Evolutionary conservation across 2,329 filamentous ascomycete genomes (phyloP).

Genomic region (Claviceps spartinae): DNA sequence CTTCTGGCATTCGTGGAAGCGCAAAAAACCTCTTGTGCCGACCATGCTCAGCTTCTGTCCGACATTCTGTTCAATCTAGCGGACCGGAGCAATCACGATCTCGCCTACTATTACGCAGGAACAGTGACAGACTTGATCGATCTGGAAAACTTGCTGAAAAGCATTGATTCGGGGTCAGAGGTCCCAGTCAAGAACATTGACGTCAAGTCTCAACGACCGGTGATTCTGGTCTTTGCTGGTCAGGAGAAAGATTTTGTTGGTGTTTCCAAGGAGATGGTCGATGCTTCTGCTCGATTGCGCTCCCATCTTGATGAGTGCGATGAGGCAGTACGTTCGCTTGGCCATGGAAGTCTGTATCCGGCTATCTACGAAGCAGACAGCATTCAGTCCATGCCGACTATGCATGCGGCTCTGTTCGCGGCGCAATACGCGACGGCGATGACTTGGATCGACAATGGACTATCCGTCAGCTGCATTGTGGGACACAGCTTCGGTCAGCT

Average conservation of each 20-base stretch:
- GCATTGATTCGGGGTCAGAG: not conserved
- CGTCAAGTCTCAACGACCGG: slow-evolving; percentile 11
- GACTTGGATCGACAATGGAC: slow-evolving; percentile 23
- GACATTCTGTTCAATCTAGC: not conserved
- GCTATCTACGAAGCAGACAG: slow-evolving; percentile 17
- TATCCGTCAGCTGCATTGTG: slow-evolving; percentile 11
- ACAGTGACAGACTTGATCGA: slow-evolving; percentile 4
- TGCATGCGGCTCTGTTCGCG: slow-evolving; percentile 28
- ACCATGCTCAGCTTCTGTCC: not conserved
- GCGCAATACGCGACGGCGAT: slow-evolving; percentile 23
- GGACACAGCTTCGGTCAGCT: slow-evolving; percentile 31
- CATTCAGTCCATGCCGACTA: slow-evolving; percentile 11
- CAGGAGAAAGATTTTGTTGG: slow-evolving; percentile 19
- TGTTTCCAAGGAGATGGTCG: slow-evolving; percentile 18
- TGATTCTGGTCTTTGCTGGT: slow-evolving; percentile 20
- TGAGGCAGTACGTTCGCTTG: slow-evolving; percentile 4
- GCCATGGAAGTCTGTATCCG: slow-evolving; percentile 16
- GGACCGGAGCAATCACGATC: not conserved
- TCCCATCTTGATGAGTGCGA: slow-evolving; percentile 7
- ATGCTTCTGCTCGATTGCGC: slow-evolving; percentile 12
- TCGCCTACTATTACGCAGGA: not conserved
- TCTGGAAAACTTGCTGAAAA: slow-evolving; percentile 12
- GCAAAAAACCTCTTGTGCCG: not conserved
- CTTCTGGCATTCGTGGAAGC: not conserved
- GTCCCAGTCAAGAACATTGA: not conserved